These are phyloP conservation scores for Lathyrus tuberosus DNA, from an alignment of 306 rosid species.

Conservation along the genomic window DNA sequence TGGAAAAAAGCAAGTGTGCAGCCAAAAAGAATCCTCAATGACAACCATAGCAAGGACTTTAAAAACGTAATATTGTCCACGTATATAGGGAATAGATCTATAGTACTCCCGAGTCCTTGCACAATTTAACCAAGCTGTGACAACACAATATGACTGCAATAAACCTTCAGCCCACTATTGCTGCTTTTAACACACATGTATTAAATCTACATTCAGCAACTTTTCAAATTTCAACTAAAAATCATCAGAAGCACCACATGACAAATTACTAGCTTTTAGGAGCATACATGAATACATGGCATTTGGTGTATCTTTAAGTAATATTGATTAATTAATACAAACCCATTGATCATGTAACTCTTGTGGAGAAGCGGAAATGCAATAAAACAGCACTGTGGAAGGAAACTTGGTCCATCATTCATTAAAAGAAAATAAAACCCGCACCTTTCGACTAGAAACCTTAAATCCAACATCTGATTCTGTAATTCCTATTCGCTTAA, in stretches of 20 bases:
- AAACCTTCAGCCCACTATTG: conserved; percentile 19
- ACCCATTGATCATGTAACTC: conserved; percentile 34
- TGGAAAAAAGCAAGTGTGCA: conserved; percentile 23
- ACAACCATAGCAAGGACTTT: conserved; percentile 33
- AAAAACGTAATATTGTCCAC: background rate
- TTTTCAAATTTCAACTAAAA: conserved; percentile 34
- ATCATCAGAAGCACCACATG: conserved; percentile 13
- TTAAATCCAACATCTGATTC: conserved; percentile 93
- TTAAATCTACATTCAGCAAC: conserved; percentile 2
- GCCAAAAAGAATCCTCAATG: conserved; percentile 31
- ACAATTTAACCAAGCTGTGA: conserved; percentile 27
- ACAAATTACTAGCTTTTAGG: conserved; percentile 15
- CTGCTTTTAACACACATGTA: conserved; percentile 26
- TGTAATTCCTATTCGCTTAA: conserved; percentile 85
- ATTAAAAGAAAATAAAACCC: conserved; percentile 31
- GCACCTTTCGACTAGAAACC: conserved; percentile 97
- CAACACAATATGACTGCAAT: conserved; percentile 18
- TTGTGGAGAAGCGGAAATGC: conserved; percentile 20
- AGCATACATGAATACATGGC: conserved; percentile 1
- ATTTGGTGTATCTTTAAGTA: conserved; percentile 11
- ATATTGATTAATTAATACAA: conserved; percentile 24
- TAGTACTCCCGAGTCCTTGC: conserved; percentile 1
- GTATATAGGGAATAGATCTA: conserved; percentile 15
- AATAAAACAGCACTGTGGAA: conserved; percentile 9
- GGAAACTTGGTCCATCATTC: conserved; percentile 22